Evolutionary conservation across 1,139 yeast genomes (phyloP).

Genomic region (Maudiozyma humilis): DNA sequence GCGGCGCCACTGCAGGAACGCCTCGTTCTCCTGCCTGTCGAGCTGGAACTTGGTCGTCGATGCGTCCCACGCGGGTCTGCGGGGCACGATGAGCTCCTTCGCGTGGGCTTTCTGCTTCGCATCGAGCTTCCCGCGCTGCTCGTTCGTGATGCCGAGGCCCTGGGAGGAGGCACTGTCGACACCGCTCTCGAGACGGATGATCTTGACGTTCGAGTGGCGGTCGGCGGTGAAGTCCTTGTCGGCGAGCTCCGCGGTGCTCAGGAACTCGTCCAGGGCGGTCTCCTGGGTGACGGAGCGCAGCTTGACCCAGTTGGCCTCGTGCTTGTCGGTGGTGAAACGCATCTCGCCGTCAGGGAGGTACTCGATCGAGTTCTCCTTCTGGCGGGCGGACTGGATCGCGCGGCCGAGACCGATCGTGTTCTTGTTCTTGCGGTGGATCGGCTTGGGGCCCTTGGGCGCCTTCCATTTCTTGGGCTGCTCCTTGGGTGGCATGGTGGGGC

Average conservation of each 20-base stretch:
- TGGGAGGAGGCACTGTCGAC: conserved; percentile 35
- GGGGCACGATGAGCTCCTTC: conserved; percentile 81
- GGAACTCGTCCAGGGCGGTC: conserved; percentile 84
- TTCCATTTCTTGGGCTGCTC: conserved; percentile 46
- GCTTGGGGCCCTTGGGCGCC: conserved; percentile 88
- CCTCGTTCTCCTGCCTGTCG: conserved; percentile 80
- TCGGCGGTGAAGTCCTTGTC: conserved; percentile 96
- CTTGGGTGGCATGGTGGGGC: conserved; percentile 35
- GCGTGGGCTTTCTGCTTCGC: conserved; percentile 66
- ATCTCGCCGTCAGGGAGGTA: conserved; percentile 77
- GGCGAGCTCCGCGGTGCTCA: conserved; percentile 90
- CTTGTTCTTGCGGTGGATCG: conserved; percentile 74
- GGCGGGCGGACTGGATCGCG: conserved; percentile 67
- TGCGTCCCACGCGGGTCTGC: conserved; percentile 81
- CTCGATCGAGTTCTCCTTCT: conserved; percentile 59
- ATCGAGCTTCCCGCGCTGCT: conserved; percentile 57
- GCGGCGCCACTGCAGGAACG: conserved; percentile 92
- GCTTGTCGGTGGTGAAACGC: conserved; percentile 74
- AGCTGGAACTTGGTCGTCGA: conserved; percentile 67
- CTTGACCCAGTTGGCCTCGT: conserved; percentile 83
- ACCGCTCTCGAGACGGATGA: conserved; percentile 66
- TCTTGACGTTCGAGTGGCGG: conserved; percentile 71
- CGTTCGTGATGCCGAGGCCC: conserved; percentile 53
- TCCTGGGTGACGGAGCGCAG: conserved; percentile 92
- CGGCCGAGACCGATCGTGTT: conserved; percentile 82